phyloP scores from a whole-genome alignment of 768 basidiomycete genomes.

The Clitopilus passeckerianus region DNA sequence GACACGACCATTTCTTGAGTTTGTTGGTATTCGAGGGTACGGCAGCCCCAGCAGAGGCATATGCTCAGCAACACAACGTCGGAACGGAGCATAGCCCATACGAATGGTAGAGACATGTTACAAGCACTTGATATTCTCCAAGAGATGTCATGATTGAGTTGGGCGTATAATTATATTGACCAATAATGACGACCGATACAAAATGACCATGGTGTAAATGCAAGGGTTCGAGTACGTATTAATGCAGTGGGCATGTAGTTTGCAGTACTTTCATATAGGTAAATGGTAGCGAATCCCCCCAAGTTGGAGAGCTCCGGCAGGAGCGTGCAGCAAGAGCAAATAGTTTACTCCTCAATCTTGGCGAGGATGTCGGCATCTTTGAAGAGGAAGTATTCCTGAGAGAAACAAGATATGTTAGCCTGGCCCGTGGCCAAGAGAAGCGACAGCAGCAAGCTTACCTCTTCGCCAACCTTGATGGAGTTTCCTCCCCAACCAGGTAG shows the following conservation, averaged over 20 bases:
- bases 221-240: background rate
- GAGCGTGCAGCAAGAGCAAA: background rate
- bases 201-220: background rate
- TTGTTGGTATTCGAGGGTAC: no score
- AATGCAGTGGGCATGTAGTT: background rate
- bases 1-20: no score
- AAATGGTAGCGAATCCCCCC: background rate
- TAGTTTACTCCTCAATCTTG: constrained; percentile 85
- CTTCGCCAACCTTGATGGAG: constrained; percentile 93
- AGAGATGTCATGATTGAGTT: background rate
- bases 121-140: no score
- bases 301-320: background rate
- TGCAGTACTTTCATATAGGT: background rate
- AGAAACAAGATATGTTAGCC: background rate
- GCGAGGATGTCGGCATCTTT: constrained; percentile 94
- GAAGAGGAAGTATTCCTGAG: constrained; percentile 92
- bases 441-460: constrained; percentile 40
- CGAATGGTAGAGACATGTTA: no score
- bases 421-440: background rate
- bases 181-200: background rate
- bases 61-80: no score
- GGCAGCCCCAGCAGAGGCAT: no score
- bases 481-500: constrained; percentile 97
- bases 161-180: background rate
- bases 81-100: no score